Evolutionary conservation across 148 eudicot genomes (phyloP).

Genomic region (Chenopodium album): DNA sequence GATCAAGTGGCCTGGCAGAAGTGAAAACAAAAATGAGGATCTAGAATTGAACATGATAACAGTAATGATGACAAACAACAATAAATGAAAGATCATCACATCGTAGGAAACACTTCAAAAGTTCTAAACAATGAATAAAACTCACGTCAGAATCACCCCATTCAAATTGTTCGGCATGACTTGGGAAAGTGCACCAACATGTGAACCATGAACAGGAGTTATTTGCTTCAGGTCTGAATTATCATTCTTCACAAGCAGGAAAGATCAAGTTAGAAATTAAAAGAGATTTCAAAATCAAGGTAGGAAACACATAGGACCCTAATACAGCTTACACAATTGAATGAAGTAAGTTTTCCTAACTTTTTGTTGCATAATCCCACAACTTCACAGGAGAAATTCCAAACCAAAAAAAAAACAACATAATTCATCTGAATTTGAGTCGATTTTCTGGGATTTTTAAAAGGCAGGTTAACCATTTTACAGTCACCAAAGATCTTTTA

Average conservation of each 20-base stretch:
- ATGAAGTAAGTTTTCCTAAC: too few species aligned
- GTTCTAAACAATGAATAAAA: conserved; percentile 15
- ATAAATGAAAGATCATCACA: background rate
- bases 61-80: background rate
- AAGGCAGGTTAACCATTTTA: background rate
- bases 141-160: conserved; percentile 84
- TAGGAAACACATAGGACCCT: background rate
- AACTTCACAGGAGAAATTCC: too few species aligned
- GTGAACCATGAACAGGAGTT: conserved; percentile 67
- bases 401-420: too few species aligned
- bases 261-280: conserved; percentile 13
- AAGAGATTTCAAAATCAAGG: conserved; percentile 9
- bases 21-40: conserved; percentile 1
- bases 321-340: too few species aligned
- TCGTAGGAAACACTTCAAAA: background rate
- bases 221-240: conserved; percentile 59
- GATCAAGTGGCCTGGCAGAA: conserved; percentile 79
- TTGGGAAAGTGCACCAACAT: conserved; percentile 68
- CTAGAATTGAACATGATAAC: conserved; percentile 8
- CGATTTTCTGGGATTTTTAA: background rate
- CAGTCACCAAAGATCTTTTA: background rate
- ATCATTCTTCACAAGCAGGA: conserved; percentile 39
- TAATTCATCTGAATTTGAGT: background rate
- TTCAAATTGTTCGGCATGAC: conserved; percentile 70
- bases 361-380: too few species aligned